Percentiles rank a stretch among this genome's conserved stretches.
These are phyloP conservation scores for Hyphopichia pseudoburtonii DNA, from an alignment of 1,139 yeast species.

Conservation along the genomic window DNA sequence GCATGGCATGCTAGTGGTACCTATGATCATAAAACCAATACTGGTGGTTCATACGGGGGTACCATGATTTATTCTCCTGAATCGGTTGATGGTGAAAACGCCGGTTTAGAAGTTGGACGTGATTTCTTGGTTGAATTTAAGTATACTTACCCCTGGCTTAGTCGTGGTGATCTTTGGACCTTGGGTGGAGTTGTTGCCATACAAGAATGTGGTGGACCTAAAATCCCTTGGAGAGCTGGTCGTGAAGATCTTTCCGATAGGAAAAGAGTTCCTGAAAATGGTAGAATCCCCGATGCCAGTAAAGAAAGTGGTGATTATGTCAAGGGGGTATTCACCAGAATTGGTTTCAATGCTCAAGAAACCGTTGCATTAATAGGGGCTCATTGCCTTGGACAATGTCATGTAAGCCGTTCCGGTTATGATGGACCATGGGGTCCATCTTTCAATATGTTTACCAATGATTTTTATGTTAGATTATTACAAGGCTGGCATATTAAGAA, in stretches of 20 bases:
- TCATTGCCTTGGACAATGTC: conserved; percentile 82
- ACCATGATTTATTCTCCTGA: conserved; percentile 76
- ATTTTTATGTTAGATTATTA: conserved; percentile 71
- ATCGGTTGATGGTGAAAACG: conserved; percentile 67
- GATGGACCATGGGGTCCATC: conserved; percentile 97
- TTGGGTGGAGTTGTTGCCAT: conserved; percentile 83
- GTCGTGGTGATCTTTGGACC: conserved; percentile 87
- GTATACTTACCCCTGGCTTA: conserved; percentile 68
- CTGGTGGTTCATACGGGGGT: conserved; percentile 85
- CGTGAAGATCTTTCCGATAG: conserved; percentile 35
- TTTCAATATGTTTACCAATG: conserved; percentile 80
- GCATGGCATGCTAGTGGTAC: conserved; percentile 83
- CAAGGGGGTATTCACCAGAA: conserved; percentile 61
- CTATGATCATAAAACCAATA: conserved; percentile 52
- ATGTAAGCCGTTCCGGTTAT: conserved; percentile 64
- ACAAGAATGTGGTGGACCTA: conserved; percentile 87
- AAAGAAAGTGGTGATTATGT: conserved; percentile 71
- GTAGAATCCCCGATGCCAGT: conserved; percentile 80
- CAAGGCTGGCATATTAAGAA: conserved; percentile 75
- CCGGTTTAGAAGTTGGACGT: conserved; percentile 68
- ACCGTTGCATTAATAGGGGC: conserved; percentile 88
- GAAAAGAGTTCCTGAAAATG: conserved; percentile 57
- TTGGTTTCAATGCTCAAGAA: conserved; percentile 81
- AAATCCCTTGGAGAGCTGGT: conserved; percentile 85
- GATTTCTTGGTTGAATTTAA: conserved; percentile 63